These are phyloP conservation scores for Fragaria vesca DNA, from an alignment of 306 rosid species.

Conservation along the genomic window DNA sequence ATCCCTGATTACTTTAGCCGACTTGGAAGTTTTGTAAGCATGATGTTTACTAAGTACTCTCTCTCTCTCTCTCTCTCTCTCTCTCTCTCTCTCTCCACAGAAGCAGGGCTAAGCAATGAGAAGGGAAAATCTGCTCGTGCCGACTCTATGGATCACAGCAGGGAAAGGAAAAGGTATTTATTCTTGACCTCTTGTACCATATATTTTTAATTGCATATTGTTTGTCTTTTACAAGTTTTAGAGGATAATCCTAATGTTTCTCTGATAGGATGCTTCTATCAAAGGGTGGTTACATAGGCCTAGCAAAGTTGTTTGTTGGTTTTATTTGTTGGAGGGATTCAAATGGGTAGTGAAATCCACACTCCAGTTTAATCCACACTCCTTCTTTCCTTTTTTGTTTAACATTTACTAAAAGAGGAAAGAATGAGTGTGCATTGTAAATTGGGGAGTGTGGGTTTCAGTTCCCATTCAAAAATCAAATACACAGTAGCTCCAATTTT, in stretches of 20 bases:
- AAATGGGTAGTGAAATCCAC: too few species aligned
- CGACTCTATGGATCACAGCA: slow-evolving; percentile 41
- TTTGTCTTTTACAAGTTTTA: not conserved
- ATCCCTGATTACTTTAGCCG: not conserved
- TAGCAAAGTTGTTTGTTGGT: not conserved
- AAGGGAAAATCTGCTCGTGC: slow-evolving; percentile 30
- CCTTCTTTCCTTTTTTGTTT: too few species aligned
- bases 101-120: slow-evolving; percentile 52
- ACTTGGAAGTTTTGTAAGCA: not conserved
- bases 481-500: not conserved
- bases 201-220: not conserved
- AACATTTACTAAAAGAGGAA: too few species aligned
- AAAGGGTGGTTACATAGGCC: not conserved
- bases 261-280: not conserved
- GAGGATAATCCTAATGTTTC: not conserved
- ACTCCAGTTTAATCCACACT: too few species aligned
- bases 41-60: not conserved
- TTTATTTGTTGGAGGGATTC: not conserved
- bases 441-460: too few species aligned
- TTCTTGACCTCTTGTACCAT: slow-evolving; percentile 20
- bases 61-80: not conserved
- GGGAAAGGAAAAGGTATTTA: slow-evolving; percentile 54
- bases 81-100: not conserved
- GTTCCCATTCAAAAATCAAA: not conserved
- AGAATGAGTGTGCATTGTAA: too few species aligned